These are phyloP conservation scores for Globomyces pollinis-pini DNA, from an alignment of 192 early-diverging fungal genomes.

Conservation along the genomic window DNA sequence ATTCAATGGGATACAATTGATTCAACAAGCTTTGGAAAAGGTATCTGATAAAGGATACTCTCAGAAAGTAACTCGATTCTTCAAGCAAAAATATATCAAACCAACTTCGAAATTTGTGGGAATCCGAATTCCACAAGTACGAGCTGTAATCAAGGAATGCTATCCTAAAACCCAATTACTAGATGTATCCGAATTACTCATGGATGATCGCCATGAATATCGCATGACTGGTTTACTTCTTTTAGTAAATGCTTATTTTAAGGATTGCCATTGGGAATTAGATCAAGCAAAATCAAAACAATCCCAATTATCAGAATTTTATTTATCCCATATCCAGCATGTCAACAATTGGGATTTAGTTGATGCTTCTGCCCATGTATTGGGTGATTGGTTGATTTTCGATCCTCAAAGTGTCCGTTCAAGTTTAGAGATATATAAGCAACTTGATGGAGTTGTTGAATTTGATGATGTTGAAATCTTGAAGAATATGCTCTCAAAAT, in stretches of 20 bases:
- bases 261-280: too few species aligned
- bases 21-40: too few species aligned
- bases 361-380: not conserved
- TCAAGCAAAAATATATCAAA: not conserved
- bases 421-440: not conserved
- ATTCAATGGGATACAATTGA: too few species aligned
- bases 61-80: not conserved
- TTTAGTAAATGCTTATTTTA: not conserved
- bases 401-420: not conserved
- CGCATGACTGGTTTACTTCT: not conserved
- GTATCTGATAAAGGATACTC: too few species aligned
- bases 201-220: not conserved
- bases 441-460: not conserved
- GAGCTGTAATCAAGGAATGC: constrained; percentile 1
- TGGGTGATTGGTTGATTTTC: not conserved
- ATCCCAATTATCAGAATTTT: not conserved
- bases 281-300: not conserved
- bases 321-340: not conserved
- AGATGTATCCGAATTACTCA: not conserved
- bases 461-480: not conserved
- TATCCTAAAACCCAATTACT: too few species aligned
- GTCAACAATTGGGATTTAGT: constrained; percentile 12
- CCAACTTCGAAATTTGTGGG: not conserved
- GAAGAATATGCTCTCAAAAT: not conserved
- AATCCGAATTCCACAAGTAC: not conserved